Evolutionary conservation across 2,329 filamentous ascomycete genomes (phyloP), one percentile per base, ranked within the genome.

Genomic region (Ceratocystis ficicola): DNA sequence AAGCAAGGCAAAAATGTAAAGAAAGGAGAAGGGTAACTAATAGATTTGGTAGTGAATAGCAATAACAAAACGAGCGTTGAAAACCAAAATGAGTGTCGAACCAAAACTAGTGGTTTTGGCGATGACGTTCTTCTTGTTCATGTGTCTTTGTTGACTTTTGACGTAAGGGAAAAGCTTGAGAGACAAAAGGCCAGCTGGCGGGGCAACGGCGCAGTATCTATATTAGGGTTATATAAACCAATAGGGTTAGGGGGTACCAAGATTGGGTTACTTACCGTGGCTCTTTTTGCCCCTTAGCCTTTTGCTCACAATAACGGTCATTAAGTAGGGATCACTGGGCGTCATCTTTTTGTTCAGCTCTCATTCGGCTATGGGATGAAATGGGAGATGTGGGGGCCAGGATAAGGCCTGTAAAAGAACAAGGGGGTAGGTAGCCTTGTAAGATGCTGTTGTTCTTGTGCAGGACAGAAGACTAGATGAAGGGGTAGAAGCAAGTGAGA

Each of bases 101-200:
- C 36, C 4, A 41, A 41, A 10, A 41, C 36, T 1, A 5, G 12
- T 41, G 12, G 36, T 15, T 15, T 41, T 41, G 36, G 12, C 12
- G 12, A 41, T 41, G 36, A 41, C 12, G 36, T 41, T 41, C 36
- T 41, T 41, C 36, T 41, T 52, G 17, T 22, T 25, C 48, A 5
- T 50, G 48, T 57, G 22, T 32, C 25, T 55, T 50, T 59, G 55
- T 59, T 59, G 36, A 62, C 60, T 46, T 15, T 48, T 62, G 44
- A 25, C 15, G 36, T 15, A 46, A 32, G 36, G 32, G 22, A 25
- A 41, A 17, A 62, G 22, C 5, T 22, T 4, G 44, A 36, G 28
- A 59, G 3, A 5, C 8, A 22, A 59, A 36, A 59, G 55, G 55
- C 55, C 55, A 59, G 55, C 55, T 59, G 55, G 55, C 55, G 55